Percentiles rank a stretch among this genome's conserved stretches.
phyloP scores from a whole-genome alignment of 257 asterid species.

The Knoxia roxburghii region DNA sequence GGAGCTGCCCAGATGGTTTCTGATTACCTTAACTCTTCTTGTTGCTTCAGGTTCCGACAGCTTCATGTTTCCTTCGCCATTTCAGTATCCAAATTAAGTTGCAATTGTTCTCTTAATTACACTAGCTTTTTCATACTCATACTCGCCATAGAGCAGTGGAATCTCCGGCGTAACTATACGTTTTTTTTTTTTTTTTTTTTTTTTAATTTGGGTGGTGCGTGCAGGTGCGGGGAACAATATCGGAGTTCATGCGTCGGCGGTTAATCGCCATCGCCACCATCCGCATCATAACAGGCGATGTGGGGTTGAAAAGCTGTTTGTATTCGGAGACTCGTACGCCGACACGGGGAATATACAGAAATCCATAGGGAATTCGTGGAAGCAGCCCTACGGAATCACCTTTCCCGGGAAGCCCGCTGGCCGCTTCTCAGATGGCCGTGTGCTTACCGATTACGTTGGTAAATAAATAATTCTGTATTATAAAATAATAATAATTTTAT shows the following conservation, averaged over 20 bases:
- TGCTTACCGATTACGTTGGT: slow-evolving; percentile 87
- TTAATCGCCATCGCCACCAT: background rate
- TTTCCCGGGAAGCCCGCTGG: slow-evolving; percentile 97
- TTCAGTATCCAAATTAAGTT: no score
- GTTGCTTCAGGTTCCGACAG: slow-evolving; percentile 28
- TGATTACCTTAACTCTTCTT: slow-evolving; percentile 31
- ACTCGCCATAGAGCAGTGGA: no score
- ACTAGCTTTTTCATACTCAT: no score
- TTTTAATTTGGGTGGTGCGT: background rate
- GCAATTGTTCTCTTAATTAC: no score
- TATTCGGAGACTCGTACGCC: slow-evolving; percentile 89
- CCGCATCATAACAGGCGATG: slow-evolving; percentile 14
- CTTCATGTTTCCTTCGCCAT: no score
- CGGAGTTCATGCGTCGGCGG: slow-evolving; percentile 20
- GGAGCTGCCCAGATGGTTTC: slow-evolving; percentile 31
- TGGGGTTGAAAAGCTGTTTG: slow-evolving; percentile 51
- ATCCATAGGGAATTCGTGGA: slow-evolving; percentile 59
- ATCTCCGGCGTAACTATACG: no score
- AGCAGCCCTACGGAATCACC: slow-evolving; percentile 69
- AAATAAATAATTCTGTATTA: no score
- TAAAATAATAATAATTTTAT: no score
- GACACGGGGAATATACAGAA: slow-evolving; percentile 78
- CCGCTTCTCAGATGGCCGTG: slow-evolving; percentile 84
- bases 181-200: background rate
- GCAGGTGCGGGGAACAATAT: slow-evolving; percentile 17